phyloP scores from a whole-genome alignment of 2,329 filamentous ascomycete genomes.

The Colletotrichum liaoningense region DNA sequence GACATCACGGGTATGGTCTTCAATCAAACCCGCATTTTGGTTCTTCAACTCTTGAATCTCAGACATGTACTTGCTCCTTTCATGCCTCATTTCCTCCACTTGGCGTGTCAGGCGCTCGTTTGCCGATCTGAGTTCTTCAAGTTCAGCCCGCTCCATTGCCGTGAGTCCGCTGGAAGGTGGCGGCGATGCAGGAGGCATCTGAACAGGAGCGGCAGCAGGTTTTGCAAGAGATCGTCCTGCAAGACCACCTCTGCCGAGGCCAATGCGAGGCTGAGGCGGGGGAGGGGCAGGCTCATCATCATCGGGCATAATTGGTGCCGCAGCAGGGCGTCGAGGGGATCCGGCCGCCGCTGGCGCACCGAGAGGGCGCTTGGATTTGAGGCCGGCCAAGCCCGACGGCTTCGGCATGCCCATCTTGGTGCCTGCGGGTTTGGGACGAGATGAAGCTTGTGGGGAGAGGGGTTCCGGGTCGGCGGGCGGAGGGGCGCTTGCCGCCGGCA shows the following conservation, averaged over 20 bases:
- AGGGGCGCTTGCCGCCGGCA: constrained; percentile 47
- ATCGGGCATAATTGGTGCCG: constrained; percentile 64
- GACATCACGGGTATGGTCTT: constrained; percentile 95
- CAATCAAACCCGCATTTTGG: constrained; percentile 95
- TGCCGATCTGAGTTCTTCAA: constrained; percentile 87
- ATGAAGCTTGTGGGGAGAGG: constrained; percentile 68
- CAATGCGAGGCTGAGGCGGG: constrained; percentile 71
- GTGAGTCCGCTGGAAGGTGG: constrained; percentile 74
- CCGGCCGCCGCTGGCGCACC: constrained; percentile 41
- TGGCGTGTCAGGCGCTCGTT: constrained; percentile 82
- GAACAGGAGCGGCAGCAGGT: constrained; percentile 65
- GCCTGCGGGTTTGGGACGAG: constrained; percentile 57
- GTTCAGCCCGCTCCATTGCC: constrained; percentile 87
- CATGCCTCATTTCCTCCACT: constrained; percentile 83
- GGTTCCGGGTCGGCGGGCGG: constrained; percentile 60
- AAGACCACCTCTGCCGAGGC: constrained; percentile 82
- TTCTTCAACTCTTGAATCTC: constrained; percentile 96
- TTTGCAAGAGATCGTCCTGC: constrained; percentile 88
- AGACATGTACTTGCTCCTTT: constrained; percentile 83
- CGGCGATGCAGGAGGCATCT: constrained; percentile 64
- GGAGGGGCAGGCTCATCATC: constrained; percentile 68
- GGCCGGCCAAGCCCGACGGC: constrained; percentile 61
- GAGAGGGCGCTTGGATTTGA: constrained; percentile 70
- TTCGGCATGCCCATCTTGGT: constrained; percentile 69
- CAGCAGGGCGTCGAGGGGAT: constrained; percentile 64